Evolutionary conservation across 2,329 filamentous ascomycete species (phyloP), one percentile per base, ranked within the genome.

Genomic region (Plectosphaerella plurivora): DNA sequence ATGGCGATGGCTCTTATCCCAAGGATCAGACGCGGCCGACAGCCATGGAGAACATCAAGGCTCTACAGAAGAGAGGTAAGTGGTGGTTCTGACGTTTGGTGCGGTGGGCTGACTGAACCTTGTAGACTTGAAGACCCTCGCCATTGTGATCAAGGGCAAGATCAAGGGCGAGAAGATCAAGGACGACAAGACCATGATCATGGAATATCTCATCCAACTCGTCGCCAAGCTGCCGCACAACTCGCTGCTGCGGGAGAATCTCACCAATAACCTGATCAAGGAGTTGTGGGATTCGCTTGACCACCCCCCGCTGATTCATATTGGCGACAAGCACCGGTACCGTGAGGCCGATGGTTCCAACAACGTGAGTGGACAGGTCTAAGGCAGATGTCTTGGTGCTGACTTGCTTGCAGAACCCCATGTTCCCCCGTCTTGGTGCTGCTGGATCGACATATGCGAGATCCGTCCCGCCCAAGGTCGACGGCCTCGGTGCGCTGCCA

Each of bases 101-200:
- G 22, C 22, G 3, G 22, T 48, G 62, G n/a, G n/a, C 14, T 5
- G n/a, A 33, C 47, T 55, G 12, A 51, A 5, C 8, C 53, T 35
- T 14, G 12, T 10, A 74, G 87, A 90, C 58, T 64, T 87, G 45
- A 78, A 79, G 60, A 89, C 87, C 0, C 70, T 90, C 16, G 67
- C 80, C 45, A 74, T 80, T 5, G 69, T 90, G 37, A 71, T 89
- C 53, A 77, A 79, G 51, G 76, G 72, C 55, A 84, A 89, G 67
- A 66, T 84, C 33, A 85, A 81, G 59, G 84, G 87, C 1, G 77
- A 78, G 53, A 73, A 81, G 47, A 73, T 86, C 11, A 68, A 82
- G 5, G 85, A 93, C 60, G 89, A 93, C 71, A 88, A 87, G 70
- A 88, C 84, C 2, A 88, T 89, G 76, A 73, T 90, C 45, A 89